A percentile compares a stretch with the other conserved stretches of the same genome.
Conservation (phyloP, 148 eudicot genomes). For the Amaranthus palmeri region DNA sequence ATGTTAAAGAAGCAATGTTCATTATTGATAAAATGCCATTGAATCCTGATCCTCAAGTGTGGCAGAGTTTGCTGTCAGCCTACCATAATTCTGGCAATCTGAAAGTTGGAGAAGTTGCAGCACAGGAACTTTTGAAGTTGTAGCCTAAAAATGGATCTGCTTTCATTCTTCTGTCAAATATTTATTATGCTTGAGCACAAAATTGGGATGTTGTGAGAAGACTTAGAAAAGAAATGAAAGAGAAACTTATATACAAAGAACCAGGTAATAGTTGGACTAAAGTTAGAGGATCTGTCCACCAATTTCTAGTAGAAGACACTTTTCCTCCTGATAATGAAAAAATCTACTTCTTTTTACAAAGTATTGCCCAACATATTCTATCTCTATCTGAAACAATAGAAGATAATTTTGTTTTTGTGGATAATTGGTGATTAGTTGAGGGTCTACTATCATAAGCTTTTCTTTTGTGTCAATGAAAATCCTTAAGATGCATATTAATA, state of each 20-base stretch:
- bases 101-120: constrained; percentile 47
- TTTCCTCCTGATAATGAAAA: constrained; percentile 34
- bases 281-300: constrained; percentile 36
- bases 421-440: constrained; percentile 16
- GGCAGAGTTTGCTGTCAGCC: constrained; percentile 59
- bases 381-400: constrained; percentile 22
- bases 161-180: constrained; percentile 43
- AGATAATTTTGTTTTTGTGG: constrained; percentile 19
- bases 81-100: constrained; percentile 36
- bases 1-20: constrained; percentile 43
- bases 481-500: background rate
- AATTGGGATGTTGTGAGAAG: constrained; percentile 42
- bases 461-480: no score
- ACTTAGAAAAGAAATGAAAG: constrained; percentile 46
- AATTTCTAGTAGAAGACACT: constrained; percentile 42
- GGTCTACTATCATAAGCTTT: no score
- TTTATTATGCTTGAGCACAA: constrained; percentile 43
- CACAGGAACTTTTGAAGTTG: constrained; percentile 42
- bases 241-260: constrained; percentile 38
- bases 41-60: constrained; percentile 51
- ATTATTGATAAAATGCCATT: constrained; percentile 49
- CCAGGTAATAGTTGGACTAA: constrained; percentile 58
- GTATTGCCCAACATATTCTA: constrained; percentile 34
- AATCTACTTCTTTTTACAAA: constrained; percentile 27
- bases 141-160: constrained; percentile 61